These are phyloP conservation scores for Penicillium egyptiacum DNA, from an alignment of 495 filamentous ascomycete species.

Conservation along the genomic window DNA sequence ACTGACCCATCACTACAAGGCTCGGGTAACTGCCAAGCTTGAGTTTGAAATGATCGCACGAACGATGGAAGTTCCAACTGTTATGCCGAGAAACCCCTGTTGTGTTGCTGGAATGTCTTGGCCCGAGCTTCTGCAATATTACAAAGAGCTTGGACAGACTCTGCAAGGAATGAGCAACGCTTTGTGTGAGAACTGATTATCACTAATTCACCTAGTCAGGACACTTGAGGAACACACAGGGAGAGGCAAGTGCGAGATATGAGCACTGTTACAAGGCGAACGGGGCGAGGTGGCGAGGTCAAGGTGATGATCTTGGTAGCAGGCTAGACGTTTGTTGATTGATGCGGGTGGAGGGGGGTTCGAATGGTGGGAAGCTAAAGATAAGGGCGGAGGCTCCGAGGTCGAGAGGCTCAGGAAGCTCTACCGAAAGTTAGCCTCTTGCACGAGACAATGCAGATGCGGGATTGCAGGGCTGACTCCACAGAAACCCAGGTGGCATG, in stretches of 20 bases:
- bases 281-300: background rate
- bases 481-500: slow-evolving; percentile 22
- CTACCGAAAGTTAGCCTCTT: slow-evolving; percentile 26
- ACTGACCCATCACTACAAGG: slow-evolving; percentile 77
- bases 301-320: background rate
- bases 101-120: slow-evolving; percentile 43
- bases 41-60: slow-evolving; percentile 26
- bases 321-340: background rate
- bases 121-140: slow-evolving; percentile 24
- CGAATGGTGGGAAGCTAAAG: slow-evolving; percentile 10
- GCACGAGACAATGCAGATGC: slow-evolving; percentile 10
- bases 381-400: slow-evolving; percentile 17
- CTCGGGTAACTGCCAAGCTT: slow-evolving; percentile 41
- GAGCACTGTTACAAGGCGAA: background rate
- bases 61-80: slow-evolving; percentile 29
- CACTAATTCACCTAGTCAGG: background rate
- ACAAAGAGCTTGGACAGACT: slow-evolving; percentile 24
- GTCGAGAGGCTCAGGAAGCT: slow-evolving; percentile 17
- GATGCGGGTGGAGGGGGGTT: background rate
- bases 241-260: background rate
- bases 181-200: slow-evolving; percentile 9
- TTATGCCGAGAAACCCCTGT: slow-evolving; percentile 30
- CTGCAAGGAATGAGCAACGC: slow-evolving; percentile 12
- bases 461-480: slow-evolving; percentile 25
- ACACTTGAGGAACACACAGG: background rate